Conservation (phyloP, 106 monocot genomes). For the Xerophyta viscosa region DNA sequence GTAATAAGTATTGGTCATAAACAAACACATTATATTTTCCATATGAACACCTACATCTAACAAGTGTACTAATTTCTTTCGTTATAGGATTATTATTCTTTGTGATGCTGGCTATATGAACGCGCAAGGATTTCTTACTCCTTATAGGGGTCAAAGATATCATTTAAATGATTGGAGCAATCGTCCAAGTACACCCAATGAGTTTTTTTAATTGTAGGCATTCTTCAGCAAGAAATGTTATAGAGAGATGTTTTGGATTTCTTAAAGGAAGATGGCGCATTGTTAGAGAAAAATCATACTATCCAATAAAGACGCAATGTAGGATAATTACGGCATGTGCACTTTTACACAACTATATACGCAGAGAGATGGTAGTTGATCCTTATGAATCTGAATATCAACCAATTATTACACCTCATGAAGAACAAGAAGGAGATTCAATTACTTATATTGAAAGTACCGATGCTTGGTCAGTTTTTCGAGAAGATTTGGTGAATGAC, state of each 20-base stretch:
- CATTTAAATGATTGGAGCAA: constrained; percentile 6
- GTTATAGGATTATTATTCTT: neutral
- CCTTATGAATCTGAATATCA: neutral
- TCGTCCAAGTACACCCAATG: neutral
- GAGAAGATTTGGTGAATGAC: neutral
- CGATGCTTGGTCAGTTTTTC: neutral
- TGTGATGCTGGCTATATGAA: constrained; percentile 9
- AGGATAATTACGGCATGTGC: constrained; percentile 8
- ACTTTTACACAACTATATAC: constrained; percentile 1
- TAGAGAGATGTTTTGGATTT: constrained; percentile 3
- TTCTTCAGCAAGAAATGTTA: constrained; percentile 9
- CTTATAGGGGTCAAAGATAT: constrained; percentile 4
- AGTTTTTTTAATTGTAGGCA: constrained; percentile 1
- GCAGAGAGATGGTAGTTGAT: constrained; percentile 1
- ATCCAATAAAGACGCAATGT: constrained; percentile 13
- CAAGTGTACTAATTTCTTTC: too few species aligned
- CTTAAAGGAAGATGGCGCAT: constrained; percentile 5
- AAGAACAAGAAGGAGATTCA: neutral
- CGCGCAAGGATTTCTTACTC: constrained; percentile 1
- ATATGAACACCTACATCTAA: neutral
- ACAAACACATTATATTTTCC: neutral
- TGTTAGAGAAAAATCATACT: neutral
- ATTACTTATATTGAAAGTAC: neutral
- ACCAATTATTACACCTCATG: neutral
- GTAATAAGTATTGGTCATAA: neutral